These are phyloP conservation scores for Trametes pubescens DNA, from an alignment of 1,284 basidiomycete genomes.

Conservation along the genomic window DNA sequence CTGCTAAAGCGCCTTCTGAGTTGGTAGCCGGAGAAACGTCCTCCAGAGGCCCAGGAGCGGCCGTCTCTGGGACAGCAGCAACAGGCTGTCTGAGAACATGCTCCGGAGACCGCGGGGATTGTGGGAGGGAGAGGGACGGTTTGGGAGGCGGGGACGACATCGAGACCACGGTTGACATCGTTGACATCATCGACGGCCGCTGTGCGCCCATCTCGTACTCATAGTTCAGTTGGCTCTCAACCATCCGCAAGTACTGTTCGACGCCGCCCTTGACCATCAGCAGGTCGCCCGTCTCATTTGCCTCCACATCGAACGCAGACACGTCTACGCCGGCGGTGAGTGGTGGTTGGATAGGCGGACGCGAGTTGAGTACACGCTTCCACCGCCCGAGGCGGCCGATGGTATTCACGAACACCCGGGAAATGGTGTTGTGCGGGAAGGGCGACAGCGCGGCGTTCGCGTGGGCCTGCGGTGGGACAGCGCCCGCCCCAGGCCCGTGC, in stretches of 20 bases:
- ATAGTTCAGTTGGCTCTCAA: constrained; percentile 48
- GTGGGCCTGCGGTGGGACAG: constrained; percentile 40
- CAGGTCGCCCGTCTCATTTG: constrained; percentile 63
- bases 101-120: constrained; percentile 29
- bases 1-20: constrained; percentile 7
- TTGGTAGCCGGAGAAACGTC: constrained; percentile 18
- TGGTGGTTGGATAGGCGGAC: constrained; percentile 49
- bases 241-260: constrained; percentile 71
- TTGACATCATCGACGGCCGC: constrained; percentile 19
- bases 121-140: constrained; percentile 22
- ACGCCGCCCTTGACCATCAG: constrained; percentile 68
- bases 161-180: constrained; percentile 16
- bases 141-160: constrained; percentile 26
- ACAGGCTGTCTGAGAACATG: constrained; percentile 25
- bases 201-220: constrained; percentile 17
- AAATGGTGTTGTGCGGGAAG: constrained; percentile 70
- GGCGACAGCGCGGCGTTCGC: constrained; percentile 56
- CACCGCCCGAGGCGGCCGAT: constrained; percentile 84
- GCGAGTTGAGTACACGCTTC: constrained; percentile 77
- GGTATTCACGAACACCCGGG: constrained; percentile 81
- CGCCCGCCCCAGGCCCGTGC: constrained; percentile 34
- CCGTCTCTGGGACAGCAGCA: constrained; percentile 9
- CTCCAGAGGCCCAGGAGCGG: constrained; percentile 23
- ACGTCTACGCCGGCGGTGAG: constrained; percentile 59
- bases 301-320: constrained; percentile 75